A percentile compares a stretch with the other conserved stretches of the same genome.
Evolutionary conservation across 768 basidiomycete genomes (phyloP).

Genomic region (Naganishia vishniacii): DNA sequence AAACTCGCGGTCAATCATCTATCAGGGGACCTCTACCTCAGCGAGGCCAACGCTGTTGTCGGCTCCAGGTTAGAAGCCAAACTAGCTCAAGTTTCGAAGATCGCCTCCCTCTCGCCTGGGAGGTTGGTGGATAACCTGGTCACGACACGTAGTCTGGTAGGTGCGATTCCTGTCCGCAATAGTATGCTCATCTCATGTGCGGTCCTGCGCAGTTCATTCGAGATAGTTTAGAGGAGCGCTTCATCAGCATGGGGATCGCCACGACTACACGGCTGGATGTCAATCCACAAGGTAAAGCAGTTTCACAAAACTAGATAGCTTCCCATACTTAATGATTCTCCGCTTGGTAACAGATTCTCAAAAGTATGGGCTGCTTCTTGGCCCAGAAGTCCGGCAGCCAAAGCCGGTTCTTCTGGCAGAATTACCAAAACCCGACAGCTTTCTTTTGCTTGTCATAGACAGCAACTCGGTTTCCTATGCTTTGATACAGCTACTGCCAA

Average conservation of each 20-base stretch:
- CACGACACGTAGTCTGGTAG: constrained; percentile 7
- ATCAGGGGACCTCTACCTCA: background rate
- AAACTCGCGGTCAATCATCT: constrained; percentile 6
- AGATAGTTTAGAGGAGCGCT: constrained; percentile 15
- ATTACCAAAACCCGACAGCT: constrained; percentile 11
- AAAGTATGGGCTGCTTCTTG: constrained; percentile 9
- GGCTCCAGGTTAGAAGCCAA: constrained; percentile 1
- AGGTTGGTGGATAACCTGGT: constrained; percentile 3
- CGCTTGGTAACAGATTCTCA: background rate
- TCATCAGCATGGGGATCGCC: constrained; percentile 5
- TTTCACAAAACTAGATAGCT: background rate
- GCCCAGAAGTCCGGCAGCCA: background rate
- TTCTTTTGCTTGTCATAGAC: background rate
- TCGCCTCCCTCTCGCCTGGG: background rate
- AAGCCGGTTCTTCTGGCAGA: constrained; percentile 13
- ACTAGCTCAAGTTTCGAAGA: constrained; percentile 10
- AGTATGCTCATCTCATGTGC: background rate
- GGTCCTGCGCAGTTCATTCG: constrained; percentile 11
- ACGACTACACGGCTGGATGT: constrained; percentile 7
- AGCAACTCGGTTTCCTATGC: constrained; percentile 7
- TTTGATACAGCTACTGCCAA: constrained; percentile 9
- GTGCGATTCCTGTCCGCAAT: background rate
- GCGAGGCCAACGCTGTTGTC: constrained; percentile 9
- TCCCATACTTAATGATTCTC: background rate
- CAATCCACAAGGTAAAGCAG: constrained; percentile 3